Evolutionary conservation across 2,329 filamentous ascomycete species (phyloP), one percentile per base, ranked within the genome.

Genomic region (Juglanconis juglandina): DNA sequence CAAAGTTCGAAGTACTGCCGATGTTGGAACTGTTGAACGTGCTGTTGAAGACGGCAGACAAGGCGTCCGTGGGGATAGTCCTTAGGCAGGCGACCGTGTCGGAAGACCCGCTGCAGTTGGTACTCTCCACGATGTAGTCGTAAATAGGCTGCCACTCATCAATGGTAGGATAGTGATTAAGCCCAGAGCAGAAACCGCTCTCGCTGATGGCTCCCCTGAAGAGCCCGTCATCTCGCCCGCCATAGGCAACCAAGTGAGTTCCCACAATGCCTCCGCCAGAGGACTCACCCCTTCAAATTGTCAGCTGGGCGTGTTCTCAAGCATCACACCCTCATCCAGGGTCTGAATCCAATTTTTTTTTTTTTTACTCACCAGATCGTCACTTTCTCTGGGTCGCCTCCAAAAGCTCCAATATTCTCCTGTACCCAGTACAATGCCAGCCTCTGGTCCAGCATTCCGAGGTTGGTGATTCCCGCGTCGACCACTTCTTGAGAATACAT

Each of bases 141-240:
- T 63, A 64, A 8, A 47, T 24, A 4, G 60, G 63, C 51, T 64
- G 59, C 59, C 60, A 64, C 30, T 55, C 48, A n/a, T 61, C 53
- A 37, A 44, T 17, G 17, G 39, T 48, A n/a, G 39, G n/a, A 39
- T 51, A 34, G 7, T 11, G 10, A 6, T 13, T 2, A 6, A 30
- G n/a, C 7, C 33, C 41, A 5, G 52, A 54, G 32, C 46, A 32
- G n/a, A 61, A 56, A 2, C 60, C 61, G 37, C 62, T 61, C 53
- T 63, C 44, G 3, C 61, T 57, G 9, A 76, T 68, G 32, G 69
- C 66, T 5, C 68, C 70, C 1, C 73, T 72, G 35, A 75, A 76
- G 7, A 86, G 75, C 0, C 73, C 72, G 58, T 84, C 80, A 53
- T 83, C 74, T 24, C 79, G 73, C 1, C 72, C 72, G n/a, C 63